These are phyloP conservation scores for Effrenium voratum DNA, from an alignment of 73 alveolate species.

Conservation along the genomic window DNA sequence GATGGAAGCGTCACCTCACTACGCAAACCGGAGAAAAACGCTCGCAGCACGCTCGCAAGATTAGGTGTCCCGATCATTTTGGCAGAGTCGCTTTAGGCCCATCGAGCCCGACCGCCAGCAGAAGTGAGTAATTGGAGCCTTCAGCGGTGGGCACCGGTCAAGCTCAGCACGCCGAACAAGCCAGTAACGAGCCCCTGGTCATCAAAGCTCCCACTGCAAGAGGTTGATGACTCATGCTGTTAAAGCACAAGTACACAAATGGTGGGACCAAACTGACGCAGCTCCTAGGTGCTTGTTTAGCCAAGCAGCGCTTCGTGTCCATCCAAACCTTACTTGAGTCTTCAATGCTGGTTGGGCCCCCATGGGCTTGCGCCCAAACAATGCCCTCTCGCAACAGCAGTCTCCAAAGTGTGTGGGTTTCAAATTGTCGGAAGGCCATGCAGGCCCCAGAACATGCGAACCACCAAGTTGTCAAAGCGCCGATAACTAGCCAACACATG, in stretches of 20 bases:
- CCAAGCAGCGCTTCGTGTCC: slow-evolving; percentile 1
- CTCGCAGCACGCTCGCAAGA: neutral
- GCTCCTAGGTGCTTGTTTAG: neutral
- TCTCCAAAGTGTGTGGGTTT: no score
- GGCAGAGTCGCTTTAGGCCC: neutral
- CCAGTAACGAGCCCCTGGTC: no score
- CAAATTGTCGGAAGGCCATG: no score
- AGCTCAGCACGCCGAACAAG: no score
- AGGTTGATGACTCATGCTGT: no score
- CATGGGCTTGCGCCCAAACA: no score
- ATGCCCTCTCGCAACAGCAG: no score
- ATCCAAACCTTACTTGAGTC: neutral
- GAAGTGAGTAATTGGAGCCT: slow-evolving; percentile 24
- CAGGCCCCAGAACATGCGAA: no score
- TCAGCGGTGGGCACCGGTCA: neutral
- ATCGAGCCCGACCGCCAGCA: neutral
- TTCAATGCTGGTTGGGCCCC: no score
- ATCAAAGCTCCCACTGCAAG: no score
- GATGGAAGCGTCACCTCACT: neutral
- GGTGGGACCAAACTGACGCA: neutral
- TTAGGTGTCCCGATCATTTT: neutral
- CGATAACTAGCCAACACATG: no score
- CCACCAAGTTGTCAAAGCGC: no score
- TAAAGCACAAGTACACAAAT: neutral
- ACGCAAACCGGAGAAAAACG: neutral